These are phyloP conservation scores for Stropharia rugosoannulata DNA, from an alignment of 768 basidiomycete species.

Conservation along the genomic window DNA sequence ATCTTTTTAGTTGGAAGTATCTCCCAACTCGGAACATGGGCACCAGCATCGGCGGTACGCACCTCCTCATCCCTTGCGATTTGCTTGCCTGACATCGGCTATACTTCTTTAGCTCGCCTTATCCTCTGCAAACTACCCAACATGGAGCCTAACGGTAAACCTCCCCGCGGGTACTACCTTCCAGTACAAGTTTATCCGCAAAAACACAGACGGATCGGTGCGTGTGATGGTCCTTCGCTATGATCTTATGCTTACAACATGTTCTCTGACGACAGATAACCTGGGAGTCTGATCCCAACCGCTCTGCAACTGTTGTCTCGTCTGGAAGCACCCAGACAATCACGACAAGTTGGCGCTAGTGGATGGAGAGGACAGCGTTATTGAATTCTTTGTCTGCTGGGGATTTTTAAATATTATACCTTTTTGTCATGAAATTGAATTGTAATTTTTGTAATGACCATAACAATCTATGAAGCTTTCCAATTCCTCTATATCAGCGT, in stretches of 20 bases:
- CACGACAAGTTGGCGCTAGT: slow-evolving; percentile 13
- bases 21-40: slow-evolving; percentile 54
- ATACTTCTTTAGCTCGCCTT: slow-evolving; percentile 38
- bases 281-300: slow-evolving; percentile 66
- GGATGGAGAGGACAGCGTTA: too few relatives aligned
- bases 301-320: slow-evolving; percentile 40
- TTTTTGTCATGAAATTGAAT: too few relatives aligned
- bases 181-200: slow-evolving; percentile 63
- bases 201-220: slow-evolving; percentile 29
- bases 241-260: background rate
- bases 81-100: too few relatives aligned
- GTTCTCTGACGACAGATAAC: slow-evolving; percentile 33
- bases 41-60: slow-evolving; percentile 43
- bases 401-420: too few relatives aligned
- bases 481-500: too few relatives aligned
- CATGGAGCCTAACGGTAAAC: slow-evolving; percentile 51
- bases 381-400: too few relatives aligned
- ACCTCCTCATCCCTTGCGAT: background rate
- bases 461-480: too few relatives aligned
- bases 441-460: too few relatives aligned
- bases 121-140: slow-evolving; percentile 50
- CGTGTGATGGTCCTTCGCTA: background rate
- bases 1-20: slow-evolving; percentile 60
- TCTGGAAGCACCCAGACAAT: slow-evolving; percentile 29
- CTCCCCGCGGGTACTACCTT: slow-evolving; percentile 50